Evolutionary conservation across 768 basidiomycete genomes (phyloP), one percentile per base, ranked within the genome.

Genomic region (Boletus speciosus): DNA sequence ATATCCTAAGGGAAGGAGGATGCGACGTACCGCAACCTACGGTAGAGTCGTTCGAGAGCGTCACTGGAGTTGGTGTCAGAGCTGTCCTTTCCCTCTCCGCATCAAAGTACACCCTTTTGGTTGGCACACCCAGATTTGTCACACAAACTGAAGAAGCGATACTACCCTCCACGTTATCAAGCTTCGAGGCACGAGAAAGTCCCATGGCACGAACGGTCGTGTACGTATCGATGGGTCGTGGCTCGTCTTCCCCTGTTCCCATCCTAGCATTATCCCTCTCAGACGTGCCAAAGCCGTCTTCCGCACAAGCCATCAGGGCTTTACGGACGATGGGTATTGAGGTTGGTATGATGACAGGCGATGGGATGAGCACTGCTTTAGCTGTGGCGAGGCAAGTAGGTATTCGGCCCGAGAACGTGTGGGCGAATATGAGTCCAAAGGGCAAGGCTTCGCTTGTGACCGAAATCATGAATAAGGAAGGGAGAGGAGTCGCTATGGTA

Each of bases 341-440:
- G 53, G 93, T 98, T 19, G 82, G 83, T 55, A 85, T 99, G 85
- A 83, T 98, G 80, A 98, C 97, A 1, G 97, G 97, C 2, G 97
- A 99, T 61, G 83, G 90, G 21, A 83, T 81, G 68, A 79, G 77
- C 5, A 98, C 96, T 4, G 97, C 95, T 3, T 63, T 85, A 32
- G 93, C 95, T 5, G 82, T 98, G 47, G 97, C 96, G 41, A 82
- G 82, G 61, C 86, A 95, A 66, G 88, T 96, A 31, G 97, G 97
- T 0, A 95, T 99, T 62, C 73, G 74, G 32, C 77, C 84, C 0
- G 88, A 91, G 49, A 80, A 85, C 37, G 93, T 99, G 1, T 93
- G 88, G 84, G 89, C 95, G 8, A 83, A 82, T 46, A 93, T 98
- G 81, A 96, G 89, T 62, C 97, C 97, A 2, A 90, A 93, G 63